Percentiles rank a stretch among this genome's conserved stretches.
Evolutionary conservation across 2,329 filamentous ascomycete genomes (phyloP).

Genomic region (Exophiala sp.): DNA sequence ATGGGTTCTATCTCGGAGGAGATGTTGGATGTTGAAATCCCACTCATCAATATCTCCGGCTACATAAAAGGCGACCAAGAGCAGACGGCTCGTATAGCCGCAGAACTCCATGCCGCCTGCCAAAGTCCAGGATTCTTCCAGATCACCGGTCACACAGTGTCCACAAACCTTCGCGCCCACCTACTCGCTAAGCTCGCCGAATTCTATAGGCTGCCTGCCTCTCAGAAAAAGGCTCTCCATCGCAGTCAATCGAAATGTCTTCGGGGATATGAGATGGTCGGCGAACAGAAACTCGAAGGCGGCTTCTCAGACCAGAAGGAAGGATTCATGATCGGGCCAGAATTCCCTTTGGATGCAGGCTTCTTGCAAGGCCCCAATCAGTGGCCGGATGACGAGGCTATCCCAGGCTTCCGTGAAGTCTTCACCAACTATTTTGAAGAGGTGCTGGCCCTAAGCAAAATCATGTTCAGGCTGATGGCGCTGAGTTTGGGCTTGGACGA

Average conservation of each 20-base stretch:
- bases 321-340: constrained; percentile 43
- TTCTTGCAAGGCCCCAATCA: constrained; percentile 19
- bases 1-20: constrained; percentile 48
- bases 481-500: constrained; percentile 54
- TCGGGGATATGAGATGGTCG: constrained; percentile 4
- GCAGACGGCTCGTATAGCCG: constrained; percentile 72
- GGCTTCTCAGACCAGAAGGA: constrained; percentile 41
- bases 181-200: neutral
- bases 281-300: constrained; percentile 2
- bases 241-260: constrained; percentile 1
- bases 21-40: constrained; percentile 68
- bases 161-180: neutral
- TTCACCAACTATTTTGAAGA: constrained; percentile 47
- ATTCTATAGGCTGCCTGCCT: neutral
- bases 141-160: neutral
- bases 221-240: neutral
- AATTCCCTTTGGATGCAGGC: constrained; percentile 36
- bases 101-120: constrained; percentile 59
- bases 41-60: neutral
- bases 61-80: constrained; percentile 79
- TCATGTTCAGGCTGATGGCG: constrained; percentile 52
- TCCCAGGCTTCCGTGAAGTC: constrained; percentile 44
- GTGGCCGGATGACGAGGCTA: constrained; percentile 17
- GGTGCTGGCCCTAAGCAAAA: constrained; percentile 50
- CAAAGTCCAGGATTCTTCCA: constrained; percentile 2